phyloP scores from a whole-genome alignment of 108 stramenopile genomes.

The Skeletonema menzelii region DNA sequence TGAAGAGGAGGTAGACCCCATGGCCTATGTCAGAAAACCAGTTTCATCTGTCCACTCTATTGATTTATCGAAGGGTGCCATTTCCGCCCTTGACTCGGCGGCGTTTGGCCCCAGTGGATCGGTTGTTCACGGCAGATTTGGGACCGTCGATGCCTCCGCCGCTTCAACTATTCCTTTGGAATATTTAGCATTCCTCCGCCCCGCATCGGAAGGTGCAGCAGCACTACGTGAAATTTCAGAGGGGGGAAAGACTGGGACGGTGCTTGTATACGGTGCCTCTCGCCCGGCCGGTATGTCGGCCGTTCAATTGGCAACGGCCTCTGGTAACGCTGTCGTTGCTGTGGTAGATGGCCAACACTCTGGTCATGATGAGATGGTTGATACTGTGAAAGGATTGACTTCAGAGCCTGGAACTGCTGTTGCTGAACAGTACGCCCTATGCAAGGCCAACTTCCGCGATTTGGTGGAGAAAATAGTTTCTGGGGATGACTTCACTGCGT shows the following conservation, averaged over 20 bases:
- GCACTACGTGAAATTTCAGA: slow-evolving; percentile 51
- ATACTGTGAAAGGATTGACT: slow-evolving; percentile 73
- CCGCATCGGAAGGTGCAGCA: slow-evolving; percentile 84
- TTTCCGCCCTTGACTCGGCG: slow-evolving; percentile 71
- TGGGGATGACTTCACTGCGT: slow-evolving; percentile 57
- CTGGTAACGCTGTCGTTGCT: slow-evolving; percentile 74
- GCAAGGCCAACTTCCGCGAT: slow-evolving; percentile 80
- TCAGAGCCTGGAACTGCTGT: slow-evolving; percentile 81
- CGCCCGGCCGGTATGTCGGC: slow-evolving; percentile 70
- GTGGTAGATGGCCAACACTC: slow-evolving; percentile 82
- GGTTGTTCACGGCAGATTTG: slow-evolving; percentile 77
- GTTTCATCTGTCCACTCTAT: slow-evolving; percentile 85
- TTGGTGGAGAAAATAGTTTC: slow-evolving; percentile 57
- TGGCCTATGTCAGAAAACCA: slow-evolving; percentile 52
- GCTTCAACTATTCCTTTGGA: slow-evolving; percentile 70
- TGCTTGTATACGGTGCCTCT: slow-evolving; percentile 80
- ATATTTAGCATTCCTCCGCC: slow-evolving; percentile 78
- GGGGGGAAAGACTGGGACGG: slow-evolving; percentile 53
- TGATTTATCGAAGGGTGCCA: slow-evolving; percentile 34
- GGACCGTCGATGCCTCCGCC: slow-evolving; percentile 53
- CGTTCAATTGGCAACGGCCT: slow-evolving; percentile 63
- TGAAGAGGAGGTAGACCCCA: slow-evolving; percentile 42
- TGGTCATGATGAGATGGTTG: slow-evolving; percentile 74
- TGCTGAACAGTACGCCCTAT: slow-evolving; percentile 72
- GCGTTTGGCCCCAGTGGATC: slow-evolving; percentile 65